A percentile compares a stretch with the other conserved stretches of the same genome.
These are phyloP conservation scores for Pseudogymnoascus sp. DNA, from an alignment of 2,329 filamentous ascomycete genomes.

Conservation along the genomic window DNA sequence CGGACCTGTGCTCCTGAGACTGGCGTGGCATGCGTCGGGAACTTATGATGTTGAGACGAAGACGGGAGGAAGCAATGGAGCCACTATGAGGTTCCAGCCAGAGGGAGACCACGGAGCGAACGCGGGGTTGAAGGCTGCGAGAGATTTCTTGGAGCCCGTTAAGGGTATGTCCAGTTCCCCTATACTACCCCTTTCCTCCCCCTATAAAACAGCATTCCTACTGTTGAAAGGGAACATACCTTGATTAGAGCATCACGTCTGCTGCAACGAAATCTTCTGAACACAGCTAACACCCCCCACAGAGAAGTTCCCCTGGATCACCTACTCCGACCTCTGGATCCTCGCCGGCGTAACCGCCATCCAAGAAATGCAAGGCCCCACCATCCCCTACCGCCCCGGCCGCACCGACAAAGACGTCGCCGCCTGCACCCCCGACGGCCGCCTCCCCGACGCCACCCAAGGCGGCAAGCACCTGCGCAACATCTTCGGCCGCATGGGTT, in stretches of 20 bases:
- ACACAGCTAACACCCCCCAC: slow-evolving; percentile 17
- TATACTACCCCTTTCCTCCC: neutral
- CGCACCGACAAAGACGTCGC: slow-evolving; percentile 70
- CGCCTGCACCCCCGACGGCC: slow-evolving; percentile 89
- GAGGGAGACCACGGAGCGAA: slow-evolving; percentile 91
- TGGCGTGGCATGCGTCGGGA: slow-evolving; percentile 90
- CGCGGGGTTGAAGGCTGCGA: slow-evolving; percentile 75
- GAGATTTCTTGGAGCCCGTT: slow-evolving; percentile 87
- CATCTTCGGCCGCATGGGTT: slow-evolving; percentile 96
- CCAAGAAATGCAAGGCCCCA: slow-evolving; percentile 90
- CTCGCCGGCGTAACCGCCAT: slow-evolving; percentile 76
- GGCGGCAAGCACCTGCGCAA: slow-evolving; percentile 72
- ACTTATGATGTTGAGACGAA: slow-evolving; percentile 83
- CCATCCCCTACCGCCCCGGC: slow-evolving; percentile 81
- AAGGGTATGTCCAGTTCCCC: slow-evolving; percentile 51
- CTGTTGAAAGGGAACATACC: neutral
- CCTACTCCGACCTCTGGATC: slow-evolving; percentile 95
- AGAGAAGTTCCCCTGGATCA: slow-evolving; percentile 88
- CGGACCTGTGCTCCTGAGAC: slow-evolving; percentile 79
- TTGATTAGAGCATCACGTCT: neutral
- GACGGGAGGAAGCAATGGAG: slow-evolving; percentile 91
- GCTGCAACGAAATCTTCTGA: neutral
- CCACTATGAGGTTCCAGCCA: slow-evolving; percentile 91
- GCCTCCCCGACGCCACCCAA: slow-evolving; percentile 75
- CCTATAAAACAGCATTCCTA: neutral